Base-by-base conservation (phyloP, 768 basidiomycete genomes). In the Leccinum fibrillosum region DNA sequence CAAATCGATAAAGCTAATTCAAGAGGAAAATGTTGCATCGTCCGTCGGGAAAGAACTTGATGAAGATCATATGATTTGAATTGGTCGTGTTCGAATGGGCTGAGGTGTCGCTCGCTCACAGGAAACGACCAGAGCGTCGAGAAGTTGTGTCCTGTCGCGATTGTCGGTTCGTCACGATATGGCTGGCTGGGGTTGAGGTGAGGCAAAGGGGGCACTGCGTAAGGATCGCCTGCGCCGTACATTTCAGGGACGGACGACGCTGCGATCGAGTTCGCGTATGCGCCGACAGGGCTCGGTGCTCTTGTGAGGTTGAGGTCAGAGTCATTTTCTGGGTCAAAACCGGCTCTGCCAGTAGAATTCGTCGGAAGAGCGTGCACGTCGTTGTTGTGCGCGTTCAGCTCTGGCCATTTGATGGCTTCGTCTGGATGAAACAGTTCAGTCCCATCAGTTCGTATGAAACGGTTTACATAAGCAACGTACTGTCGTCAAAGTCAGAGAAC, bases 391-490 rank as follows among this genome's bases (percentile, higher is more conserved):
- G 82, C 73, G 70, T 92, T 90, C 37, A 92, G 80, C 66, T 94
- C 92, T 3, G 92, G 92, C 92, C 92, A 94, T 74, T 92, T 92
- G 74, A 94, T 94, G 19, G 89, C 89, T 73, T 91, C 89, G 64
- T 80, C 89, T 91, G 67, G 49, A 47, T 39, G 35, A 39, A 60
- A 10, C 44, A 32, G 28, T 52, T 19, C 13, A 21, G 30, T 53
- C 25, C 9, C 53, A 53, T 60, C 52, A 60, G 21, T 45, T 13
- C 7, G 15, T 11, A 49, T 59, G 61, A 57, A 60, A 59, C 56
- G 21, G n/a, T 1, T 64, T 58, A 58, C 32, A 52, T 63, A 57
- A 62, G 53, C 47, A 28, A 82, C 89, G 65, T 72, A 91, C 91
- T 85, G 75, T 90, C 88, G 66, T 92, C 89, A 66, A 89, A 90